Conservation (phyloP, 495 filamentous ascomycete species). For the Penicillium silybi region DNA sequence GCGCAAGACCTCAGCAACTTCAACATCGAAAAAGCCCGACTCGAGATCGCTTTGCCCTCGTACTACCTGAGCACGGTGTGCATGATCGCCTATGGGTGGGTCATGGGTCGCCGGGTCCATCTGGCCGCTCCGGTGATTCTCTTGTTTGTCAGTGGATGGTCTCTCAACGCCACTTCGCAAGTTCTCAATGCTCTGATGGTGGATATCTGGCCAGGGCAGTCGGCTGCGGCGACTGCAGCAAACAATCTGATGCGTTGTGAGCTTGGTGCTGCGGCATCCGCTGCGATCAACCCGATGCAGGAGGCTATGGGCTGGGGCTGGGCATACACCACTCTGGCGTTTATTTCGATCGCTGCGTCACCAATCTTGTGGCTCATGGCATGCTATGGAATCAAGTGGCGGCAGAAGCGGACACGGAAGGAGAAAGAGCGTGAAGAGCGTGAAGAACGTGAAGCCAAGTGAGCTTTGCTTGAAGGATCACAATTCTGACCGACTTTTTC, state of each 20-base stretch:
- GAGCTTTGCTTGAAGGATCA: background rate
- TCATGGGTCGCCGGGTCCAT: conserved; percentile 30
- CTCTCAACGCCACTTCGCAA: conserved; percentile 29
- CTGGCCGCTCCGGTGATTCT: conserved; percentile 34
- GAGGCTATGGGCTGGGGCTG: conserved; percentile 57
- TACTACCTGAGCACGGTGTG: conserved; percentile 24
- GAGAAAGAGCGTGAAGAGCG: background rate
- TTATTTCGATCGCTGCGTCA: conserved; percentile 26
- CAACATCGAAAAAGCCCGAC: conserved; percentile 41
- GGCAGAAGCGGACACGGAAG: conserved; percentile 24
- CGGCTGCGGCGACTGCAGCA: conserved; percentile 60
- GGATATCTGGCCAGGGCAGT: conserved; percentile 54
- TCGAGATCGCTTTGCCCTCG: conserved; percentile 34
- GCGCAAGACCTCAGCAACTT: conserved; percentile 40
- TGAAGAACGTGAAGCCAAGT: background rate
- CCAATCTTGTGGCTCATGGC: conserved; percentile 25
- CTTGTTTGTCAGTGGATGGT: conserved; percentile 31
- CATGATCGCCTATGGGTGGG: conserved; percentile 50
- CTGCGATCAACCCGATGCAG: conserved; percentile 54
- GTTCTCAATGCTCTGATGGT: conserved; percentile 50
- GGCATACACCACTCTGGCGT: conserved; percentile 57
- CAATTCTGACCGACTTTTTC: background rate
- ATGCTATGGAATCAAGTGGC: conserved; percentile 36
- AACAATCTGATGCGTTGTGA: conserved; percentile 63
- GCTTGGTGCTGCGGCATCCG: conserved; percentile 56